Base-by-base conservation (phyloP, 1,284 basidiomycete species). In the Pseudozyma thailandica region DNA sequence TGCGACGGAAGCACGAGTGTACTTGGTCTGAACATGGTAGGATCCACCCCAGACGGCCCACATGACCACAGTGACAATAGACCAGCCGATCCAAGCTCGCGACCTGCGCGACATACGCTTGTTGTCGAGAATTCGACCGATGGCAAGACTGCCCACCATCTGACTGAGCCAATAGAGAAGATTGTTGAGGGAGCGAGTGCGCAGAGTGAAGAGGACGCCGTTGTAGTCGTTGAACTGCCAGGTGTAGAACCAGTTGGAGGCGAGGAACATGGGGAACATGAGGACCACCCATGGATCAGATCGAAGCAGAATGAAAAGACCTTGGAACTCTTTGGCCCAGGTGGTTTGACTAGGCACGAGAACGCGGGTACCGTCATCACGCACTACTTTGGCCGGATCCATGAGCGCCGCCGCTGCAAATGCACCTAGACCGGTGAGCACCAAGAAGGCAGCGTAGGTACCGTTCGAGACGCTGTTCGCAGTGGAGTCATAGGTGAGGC, bases 101-200 rank as follows among this genome's bases (percentile, higher is more conserved):
- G 51, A 54, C 25, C 47, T 55, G 10, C 79, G 64, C 15, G 71
- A 60, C 47, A 79, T 47, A 37, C 44, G 49, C 51, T 68, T 64
- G 45, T 48, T 62, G 63, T 78, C 77, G 21, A 77, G 59, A 10
- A 79, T 28, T 52, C 70, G 63, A 25, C 78, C 79, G 18, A 82
- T 49, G 23, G 64, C 35, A 25, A 75, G 30, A 23, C 71, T 65
- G 13, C 73, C 77, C 3, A 80, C 58, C 60, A 84, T 81, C 58
- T 84, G 83, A 27, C 80, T 76, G 9, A 79, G 65, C 83, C 83
- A 85, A 74, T 85, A 85, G 18, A 84, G 71, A 6, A 84, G 62
- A 15, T 75, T 76, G 77, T 84, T 84, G 66, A 85, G 83, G 4
- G 83, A 77, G 53, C 84, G 83, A 10, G 82, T 78, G n/a, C 78